A percentile compares a stretch with the other conserved stretches of the same genome.
phyloP scores from a whole-genome alignment of 2,329 filamentous ascomycete genomes.

The Hypoxylon sp. region DNA sequence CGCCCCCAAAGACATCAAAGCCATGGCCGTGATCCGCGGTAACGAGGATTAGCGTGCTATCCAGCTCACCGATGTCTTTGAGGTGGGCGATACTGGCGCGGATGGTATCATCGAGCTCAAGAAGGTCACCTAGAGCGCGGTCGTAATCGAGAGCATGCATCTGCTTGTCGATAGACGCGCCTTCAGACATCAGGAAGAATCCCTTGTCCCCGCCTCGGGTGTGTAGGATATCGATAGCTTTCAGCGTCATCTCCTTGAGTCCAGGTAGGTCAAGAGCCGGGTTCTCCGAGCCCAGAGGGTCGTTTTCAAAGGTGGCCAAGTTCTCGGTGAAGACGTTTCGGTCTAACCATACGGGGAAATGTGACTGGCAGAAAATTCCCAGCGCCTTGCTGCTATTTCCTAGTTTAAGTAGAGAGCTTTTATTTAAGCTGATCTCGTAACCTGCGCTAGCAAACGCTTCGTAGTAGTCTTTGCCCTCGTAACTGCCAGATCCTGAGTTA shows the following conservation, averaged over 20 bases:
- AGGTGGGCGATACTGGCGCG: slow-evolving; percentile 80
- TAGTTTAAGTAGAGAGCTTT: slow-evolving; percentile 73
- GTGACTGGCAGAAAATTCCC: slow-evolving; percentile 80
- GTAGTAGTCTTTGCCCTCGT: slow-evolving; percentile 82
- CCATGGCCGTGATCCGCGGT: slow-evolving; percentile 92
- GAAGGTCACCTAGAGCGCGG: slow-evolving; percentile 84
- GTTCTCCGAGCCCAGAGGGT: slow-evolving; percentile 73
- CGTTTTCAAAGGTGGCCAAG: slow-evolving; percentile 73
- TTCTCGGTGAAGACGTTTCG: slow-evolving; percentile 84
- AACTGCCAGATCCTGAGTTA: slow-evolving; percentile 73
- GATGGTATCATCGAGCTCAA: slow-evolving; percentile 88
- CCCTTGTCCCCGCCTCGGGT: slow-evolving; percentile 75
- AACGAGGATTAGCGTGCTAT: slow-evolving; percentile 83
- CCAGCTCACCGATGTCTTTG: slow-evolving; percentile 72
- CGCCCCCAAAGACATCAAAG: slow-evolving; percentile 86
- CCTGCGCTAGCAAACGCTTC: slow-evolving; percentile 78
- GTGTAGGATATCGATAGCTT: slow-evolving; percentile 84
- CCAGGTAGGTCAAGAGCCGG: slow-evolving; percentile 82
- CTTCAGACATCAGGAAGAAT: slow-evolving; percentile 91
- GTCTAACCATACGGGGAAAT: slow-evolving; percentile 88
- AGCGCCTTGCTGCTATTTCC: slow-evolving; percentile 74
- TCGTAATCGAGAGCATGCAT: slow-evolving; percentile 91
- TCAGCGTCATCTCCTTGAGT: slow-evolving; percentile 90
- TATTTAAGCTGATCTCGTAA: slow-evolving; percentile 80
- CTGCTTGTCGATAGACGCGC: slow-evolving; percentile 88